Evolutionary conservation across 345 rosid species (phyloP).

Genomic region (Reutealis trisperma): DNA sequence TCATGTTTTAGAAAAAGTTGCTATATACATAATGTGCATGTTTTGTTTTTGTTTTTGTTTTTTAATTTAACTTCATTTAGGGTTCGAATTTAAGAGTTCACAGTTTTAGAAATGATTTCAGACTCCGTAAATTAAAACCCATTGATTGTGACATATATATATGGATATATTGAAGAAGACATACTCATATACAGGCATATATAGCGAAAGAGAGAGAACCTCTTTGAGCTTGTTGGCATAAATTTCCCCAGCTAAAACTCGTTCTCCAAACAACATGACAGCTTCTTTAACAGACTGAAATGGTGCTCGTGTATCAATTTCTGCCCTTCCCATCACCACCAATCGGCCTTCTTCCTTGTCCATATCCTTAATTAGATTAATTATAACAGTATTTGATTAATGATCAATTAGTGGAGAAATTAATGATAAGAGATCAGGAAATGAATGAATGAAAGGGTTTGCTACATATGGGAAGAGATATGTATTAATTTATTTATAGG

Average conservation of each 20-base stretch:
- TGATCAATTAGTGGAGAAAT: background rate
- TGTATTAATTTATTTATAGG: too few relatives aligned
- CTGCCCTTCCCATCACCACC: constrained; percentile 23
- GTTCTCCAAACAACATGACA: constrained; percentile 30
- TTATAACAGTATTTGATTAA: too few relatives aligned
- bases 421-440: too few relatives aligned
- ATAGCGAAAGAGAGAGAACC: background rate
- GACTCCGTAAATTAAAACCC: too few relatives aligned
- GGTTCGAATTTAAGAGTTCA: too few relatives aligned
- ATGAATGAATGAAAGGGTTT: background rate
- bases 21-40: too few relatives aligned
- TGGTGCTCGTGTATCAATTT: constrained; percentile 34
- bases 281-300: constrained; percentile 33
- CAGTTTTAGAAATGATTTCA: too few relatives aligned
- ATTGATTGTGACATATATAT: too few relatives aligned
- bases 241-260: constrained; percentile 27
- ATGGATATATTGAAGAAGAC: too few relatives aligned
- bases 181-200: background rate
- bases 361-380: background rate
- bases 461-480: background rate
- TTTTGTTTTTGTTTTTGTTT: too few relatives aligned
- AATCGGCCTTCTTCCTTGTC: constrained; percentile 7
- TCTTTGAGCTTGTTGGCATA: constrained; percentile 32
- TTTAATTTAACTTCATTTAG: too few relatives aligned
- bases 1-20: too few relatives aligned